Evolutionary conservation across 306 rosid genomes (phyloP).

Genomic region (Pterocarpus macrocarpus): DNA sequence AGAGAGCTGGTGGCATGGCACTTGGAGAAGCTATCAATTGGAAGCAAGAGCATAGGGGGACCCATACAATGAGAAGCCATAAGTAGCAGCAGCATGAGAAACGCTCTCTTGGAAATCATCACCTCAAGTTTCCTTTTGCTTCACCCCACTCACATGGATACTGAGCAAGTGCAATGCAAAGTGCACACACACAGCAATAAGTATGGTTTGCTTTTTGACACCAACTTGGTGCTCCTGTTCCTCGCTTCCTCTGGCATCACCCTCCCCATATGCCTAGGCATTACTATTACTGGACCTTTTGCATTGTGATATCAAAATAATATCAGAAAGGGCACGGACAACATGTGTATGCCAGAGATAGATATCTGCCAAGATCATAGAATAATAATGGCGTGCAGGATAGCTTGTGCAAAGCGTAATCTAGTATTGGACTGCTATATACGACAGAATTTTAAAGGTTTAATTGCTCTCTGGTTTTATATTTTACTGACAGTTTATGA

Average conservation of each 20-base stretch:
- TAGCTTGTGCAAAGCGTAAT: not conserved
- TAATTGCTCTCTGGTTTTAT: too few species aligned
- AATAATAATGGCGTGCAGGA: not conserved
- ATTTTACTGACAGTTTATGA: too few species aligned
- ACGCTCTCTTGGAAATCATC: slow-evolving; percentile 38
- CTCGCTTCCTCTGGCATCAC: not conserved
- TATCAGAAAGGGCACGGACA: not conserved
- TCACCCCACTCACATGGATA: slow-evolving; percentile 28
- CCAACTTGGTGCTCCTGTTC: not conserved
- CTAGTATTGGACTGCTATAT: not conserved
- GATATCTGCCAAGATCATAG: not conserved
- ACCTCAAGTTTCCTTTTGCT: slow-evolving; percentile 23
- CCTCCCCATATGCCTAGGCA: not conserved
- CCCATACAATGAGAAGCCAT: slow-evolving; percentile 33
- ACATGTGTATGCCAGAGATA: too few species aligned
- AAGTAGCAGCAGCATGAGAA: slow-evolving; percentile 24
- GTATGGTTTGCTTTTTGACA: not conserved
- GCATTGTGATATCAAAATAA: not conserved
- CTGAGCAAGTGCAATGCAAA: slow-evolving; percentile 27
- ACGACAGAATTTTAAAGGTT: too few species aligned
- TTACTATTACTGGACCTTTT: not conserved
- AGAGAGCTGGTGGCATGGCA: not conserved
- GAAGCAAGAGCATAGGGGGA: slow-evolving; percentile 32
- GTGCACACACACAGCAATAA: not conserved
- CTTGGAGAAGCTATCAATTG: slow-evolving; percentile 1